Conservation (phyloP, 2,329 filamentous ascomycete species). For the Fusarium penzigii region DNA sequence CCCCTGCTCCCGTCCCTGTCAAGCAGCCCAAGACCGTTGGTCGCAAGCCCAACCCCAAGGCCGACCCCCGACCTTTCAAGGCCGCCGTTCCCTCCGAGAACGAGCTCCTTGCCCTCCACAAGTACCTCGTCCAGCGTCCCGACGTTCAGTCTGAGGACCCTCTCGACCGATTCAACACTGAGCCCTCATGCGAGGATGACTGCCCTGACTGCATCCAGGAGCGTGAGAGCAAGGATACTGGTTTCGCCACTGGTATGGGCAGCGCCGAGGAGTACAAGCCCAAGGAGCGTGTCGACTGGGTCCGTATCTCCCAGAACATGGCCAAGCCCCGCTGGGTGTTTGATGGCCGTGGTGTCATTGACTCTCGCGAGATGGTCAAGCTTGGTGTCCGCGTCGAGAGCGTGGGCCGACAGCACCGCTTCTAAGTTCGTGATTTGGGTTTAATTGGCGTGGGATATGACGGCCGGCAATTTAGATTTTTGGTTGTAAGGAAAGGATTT, state of each 20-base stretch:
- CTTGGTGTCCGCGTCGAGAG: constrained; percentile 55
- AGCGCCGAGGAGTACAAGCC: constrained; percentile 46
- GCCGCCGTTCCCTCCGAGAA: constrained; percentile 40
- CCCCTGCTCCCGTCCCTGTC: constrained; percentile 14
- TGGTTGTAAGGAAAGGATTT: constrained; percentile 30
- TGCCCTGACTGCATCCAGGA: constrained; percentile 54
- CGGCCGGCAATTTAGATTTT: constrained; percentile 25
- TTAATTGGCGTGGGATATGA: constrained; percentile 14
- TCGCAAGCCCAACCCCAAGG: constrained; percentile 41
- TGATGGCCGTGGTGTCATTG: constrained; percentile 56
- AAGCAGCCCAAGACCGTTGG: constrained; percentile 35
- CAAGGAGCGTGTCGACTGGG: constrained; percentile 54
- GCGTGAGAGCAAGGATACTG: constrained; percentile 38
- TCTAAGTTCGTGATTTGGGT: constrained; percentile 27
- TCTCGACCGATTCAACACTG: constrained; percentile 44
- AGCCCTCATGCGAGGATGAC: constrained; percentile 46
- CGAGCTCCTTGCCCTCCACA: constrained; percentile 50
- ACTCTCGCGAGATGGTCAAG: constrained; percentile 48
- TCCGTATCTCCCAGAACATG: constrained; percentile 50
- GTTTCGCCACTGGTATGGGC: constrained; percentile 44
- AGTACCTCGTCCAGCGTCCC: constrained; percentile 42
- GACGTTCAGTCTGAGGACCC: constrained; percentile 41
- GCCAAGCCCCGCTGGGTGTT: constrained; percentile 57
- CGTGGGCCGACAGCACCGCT: constrained; percentile 50
- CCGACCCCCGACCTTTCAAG: constrained; percentile 50